These are phyloP conservation scores for Boletus rufocinnamomeus DNA, from an alignment of 768 basidiomycete genomes.

Conservation along the genomic window DNA sequence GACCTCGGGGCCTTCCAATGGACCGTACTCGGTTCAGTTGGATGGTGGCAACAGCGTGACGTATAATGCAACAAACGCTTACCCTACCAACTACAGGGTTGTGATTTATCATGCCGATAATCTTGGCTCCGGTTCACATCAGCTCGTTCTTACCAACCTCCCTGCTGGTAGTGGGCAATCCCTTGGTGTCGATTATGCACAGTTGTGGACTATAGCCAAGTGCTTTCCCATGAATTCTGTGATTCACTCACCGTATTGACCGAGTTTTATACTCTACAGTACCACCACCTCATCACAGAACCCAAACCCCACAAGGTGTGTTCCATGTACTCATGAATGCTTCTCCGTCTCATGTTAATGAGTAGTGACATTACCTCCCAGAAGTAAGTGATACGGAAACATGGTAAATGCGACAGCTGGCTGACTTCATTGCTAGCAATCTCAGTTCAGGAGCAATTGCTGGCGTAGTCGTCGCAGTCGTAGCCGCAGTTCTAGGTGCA, in stretches of 20 bases:
- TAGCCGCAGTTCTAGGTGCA: conserved; percentile 13
- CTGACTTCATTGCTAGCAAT: conserved; percentile 10
- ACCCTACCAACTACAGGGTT: conserved; percentile 29
- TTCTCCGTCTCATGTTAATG: neutral
- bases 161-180: conserved; percentile 21
- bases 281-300: neutral
- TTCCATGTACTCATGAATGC: neutral
- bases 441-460: conserved; percentile 27
- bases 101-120: conserved; percentile 39
- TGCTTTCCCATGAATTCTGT: conserved; percentile 1
- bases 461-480: conserved; percentile 23
- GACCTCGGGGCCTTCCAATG: conserved; percentile 39
- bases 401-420: neutral
- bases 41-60: conserved; percentile 32
- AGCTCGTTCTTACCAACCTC: conserved; percentile 37
- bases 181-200: conserved; percentile 39
- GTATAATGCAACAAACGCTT: conserved; percentile 24
- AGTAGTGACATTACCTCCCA: neutral
- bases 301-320: conserved; percentile 5
- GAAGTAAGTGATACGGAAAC: conserved; percentile 14
- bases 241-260: neutral
- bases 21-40: conserved; percentile 39
- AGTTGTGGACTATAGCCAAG: conserved; percentile 23
- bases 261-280: neutral
- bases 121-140: conserved; percentile 42